Evolutionary conservation across 1,284 basidiomycete species (phyloP), one percentile per base, ranked within the genome.

Genomic region (Inonotus obliquus): DNA sequence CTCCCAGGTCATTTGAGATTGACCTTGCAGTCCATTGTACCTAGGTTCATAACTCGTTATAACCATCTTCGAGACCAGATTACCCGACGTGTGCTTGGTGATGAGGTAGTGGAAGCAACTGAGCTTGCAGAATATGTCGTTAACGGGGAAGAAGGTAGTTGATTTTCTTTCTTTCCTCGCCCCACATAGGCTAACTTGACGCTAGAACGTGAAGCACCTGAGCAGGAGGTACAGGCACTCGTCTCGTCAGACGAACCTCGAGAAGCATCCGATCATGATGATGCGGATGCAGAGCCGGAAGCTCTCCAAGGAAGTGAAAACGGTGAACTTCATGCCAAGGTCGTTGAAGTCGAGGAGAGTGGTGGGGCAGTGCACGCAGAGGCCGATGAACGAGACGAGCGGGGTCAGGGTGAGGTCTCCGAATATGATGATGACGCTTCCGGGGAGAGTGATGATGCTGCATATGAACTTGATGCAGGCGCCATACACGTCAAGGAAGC

Each of bases 41-140:
- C 87, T 39, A 80, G 89, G 56, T 91, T 91, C 65, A 86, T 89
- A 53, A 72, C 77, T 35, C 84, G 85, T 41, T 91, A 86, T 70
- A 84, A 83, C 61, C 69, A 76, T 52, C 76, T 91, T 45, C 83
- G 86, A 68, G 82, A 84, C 41, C 80, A 85, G 67, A 74, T 87
- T 49, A 72, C 76, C 21, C 77, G 79, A 38, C 69, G 82, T 6
- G 74, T 78, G 48, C 51, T 80, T 5, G 69, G 70, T 32, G 69
- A 63, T 14, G 68, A 66, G 44, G 32, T 60, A 2, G 65, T 29
- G 1, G 68, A 67, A 37, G 60, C 52, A 59, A 66, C 66, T 56
- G 62, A 64, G 7, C 54, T 63, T 32, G 66, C 66, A 57, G 69
- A 64, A 66, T 37, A 56, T 39, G 32, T 41, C 23, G 32, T 19